Base-by-base conservation (phyloP, 2,329 filamentous ascomycete genomes). In the Apiospora kogelbergensis region DNA sequence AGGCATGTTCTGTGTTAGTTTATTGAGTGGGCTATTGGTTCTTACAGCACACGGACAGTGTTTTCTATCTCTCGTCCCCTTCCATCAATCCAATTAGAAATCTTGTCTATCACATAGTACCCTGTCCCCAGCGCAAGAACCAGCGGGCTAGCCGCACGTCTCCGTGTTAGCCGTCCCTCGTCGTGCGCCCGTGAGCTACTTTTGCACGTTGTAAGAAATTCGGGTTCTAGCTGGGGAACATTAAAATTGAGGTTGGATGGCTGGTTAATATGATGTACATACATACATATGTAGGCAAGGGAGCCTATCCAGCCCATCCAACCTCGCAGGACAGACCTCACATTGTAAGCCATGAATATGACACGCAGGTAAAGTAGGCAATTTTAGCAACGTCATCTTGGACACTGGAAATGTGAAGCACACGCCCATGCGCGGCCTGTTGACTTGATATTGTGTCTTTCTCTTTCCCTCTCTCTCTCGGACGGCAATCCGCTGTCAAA, bases 211-310 rank as follows among this genome's bases (percentile, higher is more conserved):
- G 9, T 60, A 22, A 37, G 30, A 37, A 37, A 37, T 60, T 37
- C 20, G n/a, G 53, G 30, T 60, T 60, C 53, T n/a, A 60, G 53
- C 53, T 60, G 53, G 53, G 10, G 53, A 37, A 22, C 7, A 60
- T 60, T 60, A 37, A 60, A 60, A 60, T 60, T 37, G 53, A 60
- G 53, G 53, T 60, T 60, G 53, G 53, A 60, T n/a, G 26, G 20
- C 3, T n/a, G 53, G 20, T 60, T 60, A 30, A n/a, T 37, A 42
- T 42, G 40, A 42, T 37, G 30, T 10, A 37, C 26, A 17, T 20
- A 33, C 26, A 57, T n/a, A 33, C 7, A 7, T 33, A 7, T 33
- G 33, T 33, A 33, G 33, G 33, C 33, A 33, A 7, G 33, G 3
- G 33, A 33, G 7, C 33, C 33, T 33, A 33, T n/a, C n/a, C n/a